Evolutionary conservation across 176 grass and related monocot genomes (phyloP).

Genomic region (Neostapfia colusana): DNA sequence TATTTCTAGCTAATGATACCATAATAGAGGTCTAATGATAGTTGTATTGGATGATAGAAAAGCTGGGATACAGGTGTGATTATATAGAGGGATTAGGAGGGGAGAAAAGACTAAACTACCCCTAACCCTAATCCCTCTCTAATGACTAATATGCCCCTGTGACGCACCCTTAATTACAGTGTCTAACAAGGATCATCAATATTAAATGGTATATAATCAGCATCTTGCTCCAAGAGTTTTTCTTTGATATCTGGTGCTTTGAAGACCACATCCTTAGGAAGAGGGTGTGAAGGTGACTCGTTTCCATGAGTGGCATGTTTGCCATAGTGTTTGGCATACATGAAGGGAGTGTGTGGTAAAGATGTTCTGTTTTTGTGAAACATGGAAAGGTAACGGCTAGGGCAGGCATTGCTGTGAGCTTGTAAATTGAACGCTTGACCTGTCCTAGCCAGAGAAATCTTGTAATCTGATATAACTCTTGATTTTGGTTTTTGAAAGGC

Average conservation of each 20-base stretch:
- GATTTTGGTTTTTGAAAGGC: constrained; percentile 42
- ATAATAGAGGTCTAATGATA: too few species aligned
- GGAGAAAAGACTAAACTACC: too few species aligned
- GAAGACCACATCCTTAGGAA: constrained; percentile 29
- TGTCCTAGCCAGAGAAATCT: constrained; percentile 44
- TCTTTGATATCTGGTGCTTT: constrained; percentile 33
- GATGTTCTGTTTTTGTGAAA: constrained; percentile 46
- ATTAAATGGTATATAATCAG: constrained; percentile 55
- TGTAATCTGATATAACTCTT: constrained; percentile 48
- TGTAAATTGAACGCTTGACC: constrained; percentile 28
- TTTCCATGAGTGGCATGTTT: constrained; percentile 21
- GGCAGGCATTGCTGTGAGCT: constrained; percentile 11
- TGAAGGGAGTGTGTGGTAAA: constrained; percentile 7
- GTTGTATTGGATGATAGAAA: too few species aligned
- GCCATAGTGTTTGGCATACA: constrained; percentile 36
- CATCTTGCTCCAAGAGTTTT: constrained; percentile 28
- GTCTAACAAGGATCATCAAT: too few species aligned
- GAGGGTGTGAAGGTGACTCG: constrained; percentile 23
- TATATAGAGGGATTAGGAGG: too few species aligned
- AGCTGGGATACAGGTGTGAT: too few species aligned
- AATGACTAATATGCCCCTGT: too few species aligned
- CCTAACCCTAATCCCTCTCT: too few species aligned
- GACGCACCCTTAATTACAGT: too few species aligned
- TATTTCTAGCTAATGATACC: too few species aligned
- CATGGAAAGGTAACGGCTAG: constrained; percentile 3